These are phyloP conservation scores for Penicillium daleae DNA, from an alignment of 495 filamentous ascomycete species.

Conservation along the genomic window DNA sequence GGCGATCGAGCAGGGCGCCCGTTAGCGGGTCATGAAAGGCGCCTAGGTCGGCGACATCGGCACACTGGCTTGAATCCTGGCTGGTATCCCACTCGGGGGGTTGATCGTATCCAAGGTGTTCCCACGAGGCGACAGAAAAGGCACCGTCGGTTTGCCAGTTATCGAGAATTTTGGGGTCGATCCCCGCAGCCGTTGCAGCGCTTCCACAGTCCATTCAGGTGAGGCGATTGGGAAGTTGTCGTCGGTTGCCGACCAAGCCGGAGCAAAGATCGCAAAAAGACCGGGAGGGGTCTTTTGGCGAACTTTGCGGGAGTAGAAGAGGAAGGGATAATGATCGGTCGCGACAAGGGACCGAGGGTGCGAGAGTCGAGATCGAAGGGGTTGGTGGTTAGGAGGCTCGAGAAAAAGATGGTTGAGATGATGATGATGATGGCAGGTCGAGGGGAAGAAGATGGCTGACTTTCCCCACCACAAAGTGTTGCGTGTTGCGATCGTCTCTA, in stretches of 20 bases:
- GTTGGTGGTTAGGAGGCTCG: conserved; percentile 3
- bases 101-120: conserved; percentile 46
- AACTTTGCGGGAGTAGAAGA: conserved; percentile 13
- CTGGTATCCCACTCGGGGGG: conserved; percentile 50
- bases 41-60: conserved; percentile 44
- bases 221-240: conserved; percentile 19
- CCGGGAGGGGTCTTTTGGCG: conserved; percentile 20
- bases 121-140: conserved; percentile 47
- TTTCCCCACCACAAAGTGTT: conserved; percentile 36
- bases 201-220: conserved; percentile 54
- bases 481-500: conserved; percentile 28
- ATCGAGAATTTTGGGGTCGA: conserved; percentile 54
- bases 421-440: no score
- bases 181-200: conserved; percentile 48
- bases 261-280: conserved; percentile 31
- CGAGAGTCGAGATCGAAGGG: conserved; percentile 3
- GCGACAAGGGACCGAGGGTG: not conserved
- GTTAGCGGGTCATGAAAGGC: conserved; percentile 38
- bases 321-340: conserved; percentile 5
- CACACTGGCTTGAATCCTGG: conserved; percentile 49
- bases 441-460: conserved; percentile 30
- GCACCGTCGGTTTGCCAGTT: conserved; percentile 47
- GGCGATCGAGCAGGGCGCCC: conserved; percentile 32
- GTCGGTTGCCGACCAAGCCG: conserved; percentile 19
- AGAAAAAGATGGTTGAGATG: conserved; percentile 8